These are phyloP conservation scores for Maudiozyma bulderi DNA, from an alignment of 805 yeast genomes.

Conservation along the genomic window DNA sequence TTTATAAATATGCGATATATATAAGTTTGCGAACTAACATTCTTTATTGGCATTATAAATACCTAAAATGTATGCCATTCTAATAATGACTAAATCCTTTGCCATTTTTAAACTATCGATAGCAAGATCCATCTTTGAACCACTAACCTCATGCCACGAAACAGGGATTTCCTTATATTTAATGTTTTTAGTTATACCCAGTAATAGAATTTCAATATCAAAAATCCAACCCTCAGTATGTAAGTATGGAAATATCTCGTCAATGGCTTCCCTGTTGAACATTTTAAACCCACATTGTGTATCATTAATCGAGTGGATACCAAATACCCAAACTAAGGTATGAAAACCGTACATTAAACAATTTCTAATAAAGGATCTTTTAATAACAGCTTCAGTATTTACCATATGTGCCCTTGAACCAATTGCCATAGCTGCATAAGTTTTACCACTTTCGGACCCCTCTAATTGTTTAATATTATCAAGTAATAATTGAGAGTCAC, in stretches of 20 bases:
- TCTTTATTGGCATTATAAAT: conserved; percentile 44
- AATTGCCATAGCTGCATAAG: conserved; percentile 55
- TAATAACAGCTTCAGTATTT: conserved; percentile 91
- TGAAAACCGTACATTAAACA: conserved; percentile 90
- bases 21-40: background rate
- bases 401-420: conserved; percentile 98
- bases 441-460: conserved; percentile 9
- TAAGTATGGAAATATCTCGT: conserved; percentile 70
- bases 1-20: background rate
- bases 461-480: conserved; percentile 30
- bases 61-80: conserved; percentile 81
- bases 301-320: conserved; percentile 77
- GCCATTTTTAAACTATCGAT: conserved; percentile 91
- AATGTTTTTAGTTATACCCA: conserved; percentile 64
- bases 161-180: conserved; percentile 71
- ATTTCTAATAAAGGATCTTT: conserved; percentile 79
- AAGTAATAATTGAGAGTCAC: conserved; percentile 51
- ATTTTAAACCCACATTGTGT: conserved; percentile 97
- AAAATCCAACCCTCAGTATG: conserved; percentile 98
- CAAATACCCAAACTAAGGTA: conserved; percentile 75
- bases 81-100: conserved; percentile 77
- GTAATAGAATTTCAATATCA: conserved; percentile 83
- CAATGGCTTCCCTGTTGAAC: conserved; percentile 64
- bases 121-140: conserved; percentile 88
- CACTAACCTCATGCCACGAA: conserved; percentile 95